Base-by-base conservation (phyloP, 306 rosid genomes). In the Acacia melanoxylon region DNA sequence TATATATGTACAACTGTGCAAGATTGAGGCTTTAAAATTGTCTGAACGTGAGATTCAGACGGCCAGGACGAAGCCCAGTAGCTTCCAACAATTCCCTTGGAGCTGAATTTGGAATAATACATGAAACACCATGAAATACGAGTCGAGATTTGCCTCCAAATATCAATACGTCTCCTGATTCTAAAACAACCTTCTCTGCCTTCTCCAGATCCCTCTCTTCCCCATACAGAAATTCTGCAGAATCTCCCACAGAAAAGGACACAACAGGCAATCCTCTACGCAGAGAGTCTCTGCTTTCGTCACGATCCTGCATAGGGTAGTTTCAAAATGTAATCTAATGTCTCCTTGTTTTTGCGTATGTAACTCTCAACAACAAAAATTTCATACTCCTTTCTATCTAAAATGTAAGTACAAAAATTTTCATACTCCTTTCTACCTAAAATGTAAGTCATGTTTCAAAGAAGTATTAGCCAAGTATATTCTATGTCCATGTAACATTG, bases 11-110 rank as follows among this genome's bases (percentile, higher is more conserved):
- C 35, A 61, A 12, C 17, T 24, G 33, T 6, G 56, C 4, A 4
- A 24, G 33, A 25, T 61, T 61, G 54, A 22, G 75, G 56, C 33
- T 27, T 56, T 68, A 90, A 58, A 59, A 85, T 72, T 89, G 75
- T 86, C 97, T 85, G 86, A 92, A 89, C 52, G 97, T 92, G 35
- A 94, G 91, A 79, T 94, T 94, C 2, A 91, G 89, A 68, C 91
- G 90, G 29, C 97, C 97, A 1, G 90, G 92, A 52, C 76, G 68
- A 81, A 92, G 83, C 10, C 72, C 2, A 3, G 91, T 72, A 70
- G 83, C 88, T 54, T 72, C 40, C 19, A 88, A 68, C 84, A 91
- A 80, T 24, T 61, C 31, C 12, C 71, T 3, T 5, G 95, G 98
- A 3, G 95, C 93, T 10, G 92, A 89, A 51, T 89, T 77, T 61